Evolutionary conservation across 2,329 filamentous ascomycete genomes (phyloP).

Genomic region (Curvularia eragrostidis): DNA sequence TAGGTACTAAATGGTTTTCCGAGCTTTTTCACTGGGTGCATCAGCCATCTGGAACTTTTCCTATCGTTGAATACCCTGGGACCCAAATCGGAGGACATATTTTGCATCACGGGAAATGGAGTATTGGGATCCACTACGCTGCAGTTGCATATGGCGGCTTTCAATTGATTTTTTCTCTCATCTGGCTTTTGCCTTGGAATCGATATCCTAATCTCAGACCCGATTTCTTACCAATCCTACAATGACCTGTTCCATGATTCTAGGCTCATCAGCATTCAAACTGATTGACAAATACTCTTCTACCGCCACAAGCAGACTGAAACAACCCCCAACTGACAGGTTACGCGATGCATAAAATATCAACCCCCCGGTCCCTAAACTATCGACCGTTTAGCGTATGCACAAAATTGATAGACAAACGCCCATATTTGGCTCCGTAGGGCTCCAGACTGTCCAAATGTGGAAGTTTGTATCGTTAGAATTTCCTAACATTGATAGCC

Average conservation of each 20-base stretch:
- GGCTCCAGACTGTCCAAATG: conserved; percentile 1
- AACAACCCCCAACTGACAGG: conserved; percentile 10
- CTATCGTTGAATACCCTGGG: conserved; percentile 25
- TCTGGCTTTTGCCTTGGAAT: conserved; percentile 5
- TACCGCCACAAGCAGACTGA: conserved; percentile 7
- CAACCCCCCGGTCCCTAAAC: conserved; percentile 4
- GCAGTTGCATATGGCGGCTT: conserved; percentile 1
- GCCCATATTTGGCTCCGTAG: conserved; percentile 8
- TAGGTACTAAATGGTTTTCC: neutral
- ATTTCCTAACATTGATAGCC: neutral
- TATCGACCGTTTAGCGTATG: conserved; percentile 12
- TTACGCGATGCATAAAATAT: conserved; percentile 1
- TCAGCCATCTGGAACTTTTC: conserved; percentile 6
- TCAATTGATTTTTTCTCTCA: conserved; percentile 1
- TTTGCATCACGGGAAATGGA: conserved; percentile 16
- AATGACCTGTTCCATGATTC: neutral
- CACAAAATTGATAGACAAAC: neutral
- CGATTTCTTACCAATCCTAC: neutral
- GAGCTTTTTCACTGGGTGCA: conserved; percentile 7
- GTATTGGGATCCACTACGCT: conserved; percentile 4
- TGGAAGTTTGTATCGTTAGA: conserved; percentile 6
- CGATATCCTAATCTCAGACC: conserved; percentile 12
- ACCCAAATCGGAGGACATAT: conserved; percentile 26
- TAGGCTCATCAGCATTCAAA: neutral
- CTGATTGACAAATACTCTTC: conserved; percentile 1